Evolutionary conservation across 257 asterid species (phyloP).

Genomic region (Solanum peruvianum): DNA sequence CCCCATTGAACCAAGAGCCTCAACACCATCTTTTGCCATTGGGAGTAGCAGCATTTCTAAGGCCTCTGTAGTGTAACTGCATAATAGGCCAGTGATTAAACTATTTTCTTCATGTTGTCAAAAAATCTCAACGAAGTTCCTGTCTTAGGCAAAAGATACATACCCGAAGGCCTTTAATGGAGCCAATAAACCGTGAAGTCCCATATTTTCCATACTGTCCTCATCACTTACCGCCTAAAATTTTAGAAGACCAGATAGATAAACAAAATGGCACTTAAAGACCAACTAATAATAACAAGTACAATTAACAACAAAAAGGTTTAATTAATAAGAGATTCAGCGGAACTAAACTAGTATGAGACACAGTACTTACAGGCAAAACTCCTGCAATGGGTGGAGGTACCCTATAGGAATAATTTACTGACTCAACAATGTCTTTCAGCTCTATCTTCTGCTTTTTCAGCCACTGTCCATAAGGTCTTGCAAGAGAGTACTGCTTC

Average conservation of each 20-base stretch:
- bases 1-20: slow-evolving; percentile 99
- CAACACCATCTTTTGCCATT: slow-evolving; percentile 93
- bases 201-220: slow-evolving; percentile 80
- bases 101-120: neutral
- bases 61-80: slow-evolving; percentile 85
- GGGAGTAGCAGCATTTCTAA: slow-evolving; percentile 93
- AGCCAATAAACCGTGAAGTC: slow-evolving; percentile 76
- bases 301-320: slow-evolving; percentile 3
- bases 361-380: slow-evolving; percentile 44
- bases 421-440: slow-evolving; percentile 83
- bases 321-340: neutral
- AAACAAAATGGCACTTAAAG: neutral
- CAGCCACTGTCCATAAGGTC: slow-evolving; percentile 97
- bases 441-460: slow-evolving; percentile 67
- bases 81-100: slow-evolving; percentile 7
- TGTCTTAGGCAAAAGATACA: slow-evolving; percentile 13
- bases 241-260: neutral
- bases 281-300: neutral
- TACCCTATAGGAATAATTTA: slow-evolving; percentile 48
- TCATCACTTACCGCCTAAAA: slow-evolving; percentile 65
- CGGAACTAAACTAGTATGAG: neutral
- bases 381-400: slow-evolving; percentile 80
- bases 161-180: slow-evolving; percentile 96
- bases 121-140: neutral
- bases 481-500: slow-evolving; percentile 83